These are phyloP conservation scores for Suhomyces emberorum DNA, from an alignment of 805 yeast genomes.

Conservation along the genomic window DNA sequence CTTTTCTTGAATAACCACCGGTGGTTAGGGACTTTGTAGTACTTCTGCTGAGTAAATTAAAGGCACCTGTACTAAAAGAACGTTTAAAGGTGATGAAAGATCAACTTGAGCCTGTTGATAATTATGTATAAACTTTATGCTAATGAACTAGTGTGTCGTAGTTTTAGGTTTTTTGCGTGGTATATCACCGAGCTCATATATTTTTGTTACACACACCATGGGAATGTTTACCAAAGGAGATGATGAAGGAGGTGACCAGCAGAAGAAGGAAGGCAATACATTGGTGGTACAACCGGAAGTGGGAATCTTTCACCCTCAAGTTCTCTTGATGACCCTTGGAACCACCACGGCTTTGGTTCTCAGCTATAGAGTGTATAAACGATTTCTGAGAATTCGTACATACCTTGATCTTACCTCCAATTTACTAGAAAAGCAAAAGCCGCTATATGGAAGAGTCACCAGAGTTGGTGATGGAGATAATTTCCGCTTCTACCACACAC, in stretches of 20 bases:
- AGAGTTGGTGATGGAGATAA: constrained; percentile 96
- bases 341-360: constrained; percentile 26
- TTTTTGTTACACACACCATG: too few species aligned
- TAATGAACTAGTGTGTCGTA: too few species aligned
- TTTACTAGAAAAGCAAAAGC: constrained; percentile 25
- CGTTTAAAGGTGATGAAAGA: too few species aligned
- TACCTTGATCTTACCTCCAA: constrained; percentile 38
- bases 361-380: constrained; percentile 28
- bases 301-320: constrained; percentile 36
- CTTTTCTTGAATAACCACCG: too few species aligned
- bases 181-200: too few species aligned
- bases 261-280: neutral
- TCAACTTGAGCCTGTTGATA: too few species aligned
- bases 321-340: constrained; percentile 35
- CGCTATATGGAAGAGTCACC: constrained; percentile 66
- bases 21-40: too few species aligned
- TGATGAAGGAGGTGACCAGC: neutral
- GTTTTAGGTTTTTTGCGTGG: too few species aligned
- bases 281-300: constrained; percentile 1
- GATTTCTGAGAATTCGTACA: constrained; percentile 33
- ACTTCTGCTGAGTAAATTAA: too few species aligned
- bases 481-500: constrained; percentile 87
- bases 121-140: too few species aligned
- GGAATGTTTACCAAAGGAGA: neutral
- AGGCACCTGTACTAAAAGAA: too few species aligned